Evolutionary conservation across 148 eudicot species (phyloP).

Genomic region (Camellia sinensis): DNA sequence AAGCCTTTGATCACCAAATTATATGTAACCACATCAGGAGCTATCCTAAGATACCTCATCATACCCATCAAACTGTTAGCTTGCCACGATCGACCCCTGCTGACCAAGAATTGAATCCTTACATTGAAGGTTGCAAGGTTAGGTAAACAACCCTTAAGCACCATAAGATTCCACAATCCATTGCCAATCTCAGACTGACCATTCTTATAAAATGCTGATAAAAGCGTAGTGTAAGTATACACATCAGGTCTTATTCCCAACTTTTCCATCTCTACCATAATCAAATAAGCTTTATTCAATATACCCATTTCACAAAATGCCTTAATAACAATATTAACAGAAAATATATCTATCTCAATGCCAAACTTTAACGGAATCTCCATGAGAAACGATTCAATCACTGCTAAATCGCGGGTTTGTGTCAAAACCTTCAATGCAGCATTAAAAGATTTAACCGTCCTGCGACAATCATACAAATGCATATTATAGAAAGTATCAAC

Average conservation of each 20-base stretch:
- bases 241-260: slow-evolving; percentile 64
- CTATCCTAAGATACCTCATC: slow-evolving; percentile 46
- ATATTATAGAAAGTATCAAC: slow-evolving; percentile 61
- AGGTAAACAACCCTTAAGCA: slow-evolving; percentile 64
- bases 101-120: slow-evolving; percentile 74
- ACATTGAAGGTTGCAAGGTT: slow-evolving; percentile 82
- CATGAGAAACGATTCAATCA: slow-evolving; percentile 41
- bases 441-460: slow-evolving; percentile 72
- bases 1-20: slow-evolving; percentile 89
- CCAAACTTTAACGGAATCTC: slow-evolving; percentile 46
- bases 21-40: slow-evolving; percentile 73
- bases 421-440: slow-evolving; percentile 70
- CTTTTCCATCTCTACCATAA: slow-evolving; percentile 71
- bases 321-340: slow-evolving; percentile 63
- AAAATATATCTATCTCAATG: slow-evolving; percentile 51
- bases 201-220: slow-evolving; percentile 63
- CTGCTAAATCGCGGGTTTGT: slow-evolving; percentile 42
- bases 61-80: slow-evolving; percentile 59
- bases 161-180: slow-evolving; percentile 90
- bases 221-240: slow-evolving; percentile 70
- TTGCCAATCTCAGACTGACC: slow-evolving; percentile 60
- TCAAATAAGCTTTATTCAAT: slow-evolving; percentile 52
- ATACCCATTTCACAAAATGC: slow-evolving; percentile 62
- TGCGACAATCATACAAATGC: slow-evolving; percentile 67
- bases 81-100: slow-evolving; percentile 63